phyloP scores from a whole-genome alignment of 176 grass and related monocot genomes.

The Avena eriantha region DNA sequence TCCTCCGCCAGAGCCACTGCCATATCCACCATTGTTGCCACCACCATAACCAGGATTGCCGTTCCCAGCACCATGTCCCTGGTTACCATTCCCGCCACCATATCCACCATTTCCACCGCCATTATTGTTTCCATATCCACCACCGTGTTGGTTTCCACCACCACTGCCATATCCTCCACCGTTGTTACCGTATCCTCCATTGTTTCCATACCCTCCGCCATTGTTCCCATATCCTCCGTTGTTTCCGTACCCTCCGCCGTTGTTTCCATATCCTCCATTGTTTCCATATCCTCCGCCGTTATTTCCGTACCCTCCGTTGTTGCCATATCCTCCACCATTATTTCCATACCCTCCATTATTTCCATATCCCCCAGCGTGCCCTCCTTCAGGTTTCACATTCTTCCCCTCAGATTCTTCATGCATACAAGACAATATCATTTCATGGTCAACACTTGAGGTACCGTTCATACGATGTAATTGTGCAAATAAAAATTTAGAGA shows the following conservation, averaged over 20 bases:
- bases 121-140: not conserved
- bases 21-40: not conserved
- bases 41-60: not conserved
- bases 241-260: not conserved
- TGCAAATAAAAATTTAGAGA: not conserved
- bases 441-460: not conserved
- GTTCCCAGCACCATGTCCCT: not conserved
- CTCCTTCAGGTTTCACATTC: slow-evolving; percentile 17
- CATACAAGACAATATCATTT: not conserved
- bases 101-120: not conserved
- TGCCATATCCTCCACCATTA: not conserved
- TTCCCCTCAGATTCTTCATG: slow-evolving; percentile 19
- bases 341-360: not conserved
- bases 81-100: not conserved
- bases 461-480: not conserved
- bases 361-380: not conserved
- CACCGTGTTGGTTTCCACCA: not conserved
- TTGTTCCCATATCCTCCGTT: slow-evolving; percentile 16
- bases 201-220: not conserved
- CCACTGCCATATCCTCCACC: not conserved
- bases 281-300: slow-evolving; percentile 19
- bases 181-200: not conserved
- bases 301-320: not conserved
- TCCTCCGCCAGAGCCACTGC: slow-evolving; percentile 21
- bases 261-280: not conserved